These are phyloP conservation scores for Coemansia sp. DNA, from an alignment of 192 early-diverging fungal species.

Conservation along the genomic window DNA sequence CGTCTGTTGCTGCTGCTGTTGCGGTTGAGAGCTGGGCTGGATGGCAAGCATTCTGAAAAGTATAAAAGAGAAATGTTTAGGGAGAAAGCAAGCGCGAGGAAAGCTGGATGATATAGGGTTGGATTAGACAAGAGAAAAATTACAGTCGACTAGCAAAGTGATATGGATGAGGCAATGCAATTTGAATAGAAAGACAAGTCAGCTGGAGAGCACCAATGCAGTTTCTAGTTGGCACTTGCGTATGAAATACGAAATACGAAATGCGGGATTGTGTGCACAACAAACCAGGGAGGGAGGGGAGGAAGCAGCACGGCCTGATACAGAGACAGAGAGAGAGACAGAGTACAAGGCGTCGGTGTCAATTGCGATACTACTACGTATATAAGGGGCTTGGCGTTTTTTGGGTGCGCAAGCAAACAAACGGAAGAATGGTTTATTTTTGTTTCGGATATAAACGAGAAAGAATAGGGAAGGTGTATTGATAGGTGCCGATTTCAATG, in stretches of 20 bases:
- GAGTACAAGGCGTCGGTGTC: constrained; percentile 4
- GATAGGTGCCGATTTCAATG: constrained; percentile 17
- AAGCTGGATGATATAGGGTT: constrained; percentile 7
- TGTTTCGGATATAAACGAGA: constrained; percentile 6
- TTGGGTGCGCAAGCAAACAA: not conserved
- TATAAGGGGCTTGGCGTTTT: constrained; percentile 5
- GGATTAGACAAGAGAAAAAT: not conserved
- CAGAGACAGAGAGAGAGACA: constrained; percentile 3
- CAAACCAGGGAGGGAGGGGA: not conserved
- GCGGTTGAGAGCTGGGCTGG: constrained; percentile 14
- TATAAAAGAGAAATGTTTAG: not conserved
- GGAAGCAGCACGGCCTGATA: not conserved
- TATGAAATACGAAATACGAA: not conserved
- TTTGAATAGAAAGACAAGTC: not conserved
- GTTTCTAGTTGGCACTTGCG: not conserved
- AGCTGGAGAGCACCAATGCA: not conserved
- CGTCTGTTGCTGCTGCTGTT: constrained; percentile 17
- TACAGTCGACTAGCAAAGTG: not conserved
- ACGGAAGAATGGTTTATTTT: not conserved
- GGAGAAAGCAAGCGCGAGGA: not conserved
- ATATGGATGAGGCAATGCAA: not conserved
- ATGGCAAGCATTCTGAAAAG: constrained; percentile 24
- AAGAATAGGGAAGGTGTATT: not conserved
- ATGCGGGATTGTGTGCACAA: constrained; percentile 5
- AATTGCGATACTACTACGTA: not conserved